A percentile compares a stretch with the other conserved stretches of the same genome.
phyloP scores from a whole-genome alignment of 169 alveolate genomes.

The Cryptosporidium baileyi region DNA sequence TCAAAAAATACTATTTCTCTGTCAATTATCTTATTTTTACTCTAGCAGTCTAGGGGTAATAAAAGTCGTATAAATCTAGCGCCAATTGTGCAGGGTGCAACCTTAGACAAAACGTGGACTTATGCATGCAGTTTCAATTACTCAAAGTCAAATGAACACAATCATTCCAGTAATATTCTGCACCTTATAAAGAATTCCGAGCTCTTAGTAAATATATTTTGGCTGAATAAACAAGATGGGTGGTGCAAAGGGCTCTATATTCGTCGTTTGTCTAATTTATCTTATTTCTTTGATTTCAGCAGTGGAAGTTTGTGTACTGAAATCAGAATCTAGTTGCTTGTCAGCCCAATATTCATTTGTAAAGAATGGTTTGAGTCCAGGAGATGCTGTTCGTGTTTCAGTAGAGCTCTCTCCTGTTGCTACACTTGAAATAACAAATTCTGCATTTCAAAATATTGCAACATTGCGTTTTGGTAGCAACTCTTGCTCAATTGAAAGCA shows the following conservation, averaged over 20 bases:
- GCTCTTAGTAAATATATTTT: constrained; percentile 7
- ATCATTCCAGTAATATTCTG: constrained; percentile 30
- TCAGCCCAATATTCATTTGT: constrained; percentile 7
- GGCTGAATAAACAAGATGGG: constrained; percentile 1
- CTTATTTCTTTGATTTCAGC: constrained; percentile 22
- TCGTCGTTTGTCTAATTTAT: constrained; percentile 16
- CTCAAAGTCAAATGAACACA: neutral
- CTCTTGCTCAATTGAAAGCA: constrained; percentile 54
- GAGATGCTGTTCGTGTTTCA: constrained; percentile 39
- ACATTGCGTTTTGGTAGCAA: constrained; percentile 27
- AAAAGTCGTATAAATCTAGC: too few species aligned
- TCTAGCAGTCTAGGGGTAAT: too few species aligned
- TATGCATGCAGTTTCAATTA: constrained; percentile 61
- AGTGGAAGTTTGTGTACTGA: constrained; percentile 11
- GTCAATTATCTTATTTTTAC: too few species aligned
- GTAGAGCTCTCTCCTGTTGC: constrained; percentile 34
- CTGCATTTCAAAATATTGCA: constrained; percentile 62
- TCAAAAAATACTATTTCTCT: too few species aligned
- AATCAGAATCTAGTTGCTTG: constrained; percentile 8
- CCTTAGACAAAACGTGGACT: constrained; percentile 68
- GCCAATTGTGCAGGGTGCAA: constrained; percentile 67
- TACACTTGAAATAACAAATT: constrained; percentile 45
- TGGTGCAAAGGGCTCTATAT: constrained; percentile 67
- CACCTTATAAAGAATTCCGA: constrained; percentile 23
- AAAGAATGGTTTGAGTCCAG: constrained; percentile 54